These are phyloP conservation scores for Kodamaea sp. DNA, from an alignment of 1,139 yeast genomes.

Conservation along the genomic window DNA sequence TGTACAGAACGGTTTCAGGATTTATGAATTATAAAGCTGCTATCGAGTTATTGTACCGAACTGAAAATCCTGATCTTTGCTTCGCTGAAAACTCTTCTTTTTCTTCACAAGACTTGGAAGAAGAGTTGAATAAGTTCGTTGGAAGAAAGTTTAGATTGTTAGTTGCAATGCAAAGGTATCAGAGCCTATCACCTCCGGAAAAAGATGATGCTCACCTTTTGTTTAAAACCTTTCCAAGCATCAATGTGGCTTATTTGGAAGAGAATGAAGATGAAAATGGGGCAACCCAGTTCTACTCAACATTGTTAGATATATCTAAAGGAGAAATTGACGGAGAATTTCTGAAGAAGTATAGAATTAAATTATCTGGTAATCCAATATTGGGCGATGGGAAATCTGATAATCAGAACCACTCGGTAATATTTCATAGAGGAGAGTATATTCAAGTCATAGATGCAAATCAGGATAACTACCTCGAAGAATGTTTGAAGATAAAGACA, in stretches of 20 bases:
- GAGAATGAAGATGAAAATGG: slow-evolving; percentile 36
- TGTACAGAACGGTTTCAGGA: slow-evolving; percentile 75
- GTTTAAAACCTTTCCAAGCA: slow-evolving; percentile 57
- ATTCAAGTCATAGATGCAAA: slow-evolving; percentile 86
- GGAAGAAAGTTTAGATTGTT: slow-evolving; percentile 62
- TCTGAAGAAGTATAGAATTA: slow-evolving; percentile 50
- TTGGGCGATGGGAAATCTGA: slow-evolving; percentile 90
- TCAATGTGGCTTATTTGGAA: slow-evolving; percentile 58
- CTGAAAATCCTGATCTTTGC: slow-evolving; percentile 49
- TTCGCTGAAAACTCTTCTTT: slow-evolving; percentile 6
- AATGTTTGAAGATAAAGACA: slow-evolving; percentile 76
- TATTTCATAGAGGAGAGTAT: slow-evolving; percentile 80
- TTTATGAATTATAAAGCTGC: slow-evolving; percentile 71
- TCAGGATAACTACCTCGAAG: slow-evolving; percentile 84
- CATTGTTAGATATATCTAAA: slow-evolving; percentile 48
- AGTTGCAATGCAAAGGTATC: slow-evolving; percentile 68
- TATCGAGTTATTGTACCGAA: slow-evolving; percentile 57
- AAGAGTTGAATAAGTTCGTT: slow-evolving; percentile 50
- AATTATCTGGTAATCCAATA: slow-evolving; percentile 79
- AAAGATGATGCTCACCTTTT: slow-evolving; percentile 52
- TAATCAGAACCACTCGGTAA: slow-evolving; percentile 75
- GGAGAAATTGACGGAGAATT: slow-evolving; percentile 37
- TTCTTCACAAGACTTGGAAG: slow-evolving; percentile 30
- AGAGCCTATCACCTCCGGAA: slow-evolving; percentile 50
- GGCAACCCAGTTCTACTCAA: slow-evolving; percentile 49